Conservation (phyloP, 352 stramenopile species). For the Blastocystis hominis region DNA sequence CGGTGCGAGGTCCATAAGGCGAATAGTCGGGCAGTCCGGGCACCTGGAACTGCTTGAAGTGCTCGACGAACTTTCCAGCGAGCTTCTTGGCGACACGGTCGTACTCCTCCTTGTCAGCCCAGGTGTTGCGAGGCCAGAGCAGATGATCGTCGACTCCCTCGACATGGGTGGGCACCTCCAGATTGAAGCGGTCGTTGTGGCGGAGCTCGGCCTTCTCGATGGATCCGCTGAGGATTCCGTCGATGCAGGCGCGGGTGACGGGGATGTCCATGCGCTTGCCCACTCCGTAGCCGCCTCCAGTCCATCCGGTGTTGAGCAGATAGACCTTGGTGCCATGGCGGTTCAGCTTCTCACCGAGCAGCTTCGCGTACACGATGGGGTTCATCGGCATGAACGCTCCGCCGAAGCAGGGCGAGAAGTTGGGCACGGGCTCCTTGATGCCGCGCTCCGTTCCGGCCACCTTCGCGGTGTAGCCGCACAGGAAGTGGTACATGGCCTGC, state of each 20-base stretch:
- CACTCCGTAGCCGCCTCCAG: conserved; percentile 83
- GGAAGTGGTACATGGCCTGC: conserved; percentile 96
- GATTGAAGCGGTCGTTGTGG: conserved; percentile 82
- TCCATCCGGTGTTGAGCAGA: conserved; percentile 95
- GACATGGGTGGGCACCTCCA: conserved; percentile 79
- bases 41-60: conserved; percentile 76
- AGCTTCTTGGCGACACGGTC: conserved; percentile 70
- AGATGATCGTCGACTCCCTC: conserved; percentile 74
- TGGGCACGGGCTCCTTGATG: conserved; percentile 84
- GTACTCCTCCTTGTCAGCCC: conserved; percentile 72
- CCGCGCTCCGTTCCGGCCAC: conserved; percentile 91
- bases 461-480: conserved; percentile 94
- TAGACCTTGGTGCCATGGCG: conserved; percentile 85
- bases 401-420: conserved; percentile 91
- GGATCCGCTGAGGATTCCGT: conserved; percentile 87
- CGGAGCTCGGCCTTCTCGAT: conserved; percentile 78
- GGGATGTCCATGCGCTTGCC: conserved; percentile 88
- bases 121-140: conserved; percentile 77
- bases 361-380: conserved; percentile 87
- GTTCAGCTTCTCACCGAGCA: conserved; percentile 88
- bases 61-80: conserved; percentile 70
- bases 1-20: conserved; percentile 76
- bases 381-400: conserved; percentile 90
- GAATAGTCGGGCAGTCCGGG: conserved; percentile 83
- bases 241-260: conserved; percentile 66